Evolutionary conservation across 257 asterid genomes (phyloP).

Genomic region (Linaria vulgaris): DNA sequence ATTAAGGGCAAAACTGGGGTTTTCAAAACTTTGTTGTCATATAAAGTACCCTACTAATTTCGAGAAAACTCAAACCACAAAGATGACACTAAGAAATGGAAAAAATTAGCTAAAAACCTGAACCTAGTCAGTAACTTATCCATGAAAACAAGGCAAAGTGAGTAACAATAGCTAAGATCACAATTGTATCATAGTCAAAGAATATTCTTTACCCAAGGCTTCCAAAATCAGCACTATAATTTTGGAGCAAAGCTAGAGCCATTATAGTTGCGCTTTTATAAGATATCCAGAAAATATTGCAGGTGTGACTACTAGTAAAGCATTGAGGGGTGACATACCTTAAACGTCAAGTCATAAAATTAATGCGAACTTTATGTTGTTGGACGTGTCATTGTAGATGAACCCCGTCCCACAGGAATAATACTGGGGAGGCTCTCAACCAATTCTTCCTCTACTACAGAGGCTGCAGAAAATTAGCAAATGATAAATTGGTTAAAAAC

Average conservation of each 20-base stretch:
- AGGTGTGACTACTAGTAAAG: neutral
- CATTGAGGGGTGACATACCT: conserved; percentile 21
- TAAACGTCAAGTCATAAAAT: conserved; percentile 7
- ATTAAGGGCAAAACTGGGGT: no score
- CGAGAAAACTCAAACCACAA: no score
- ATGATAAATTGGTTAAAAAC: conserved; percentile 6
- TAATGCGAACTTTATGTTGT: conserved; percentile 53
- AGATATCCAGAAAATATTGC: neutral
- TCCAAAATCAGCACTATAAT: neutral
- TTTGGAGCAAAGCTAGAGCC: neutral
- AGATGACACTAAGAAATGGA: no score
- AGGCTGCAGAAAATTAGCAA: conserved; percentile 39
- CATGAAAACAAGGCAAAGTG: neutral
- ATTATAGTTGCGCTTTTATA: conserved; percentile 10
- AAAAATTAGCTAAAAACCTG: no score
- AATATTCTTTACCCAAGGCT: neutral
- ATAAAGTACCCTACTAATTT: no score
- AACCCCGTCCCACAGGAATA: conserved; percentile 88
- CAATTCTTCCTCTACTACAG: conserved; percentile 51
- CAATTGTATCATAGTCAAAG: neutral
- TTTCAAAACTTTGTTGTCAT: no score
- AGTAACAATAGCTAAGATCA: no score
- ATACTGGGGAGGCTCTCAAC: conserved; percentile 58
- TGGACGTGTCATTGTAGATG: conserved; percentile 91
- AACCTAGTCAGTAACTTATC: neutral